These are phyloP conservation scores for Tarenaya hassleriana DNA, from an alignment of 345 rosid genomes.

Conservation along the genomic window DNA sequence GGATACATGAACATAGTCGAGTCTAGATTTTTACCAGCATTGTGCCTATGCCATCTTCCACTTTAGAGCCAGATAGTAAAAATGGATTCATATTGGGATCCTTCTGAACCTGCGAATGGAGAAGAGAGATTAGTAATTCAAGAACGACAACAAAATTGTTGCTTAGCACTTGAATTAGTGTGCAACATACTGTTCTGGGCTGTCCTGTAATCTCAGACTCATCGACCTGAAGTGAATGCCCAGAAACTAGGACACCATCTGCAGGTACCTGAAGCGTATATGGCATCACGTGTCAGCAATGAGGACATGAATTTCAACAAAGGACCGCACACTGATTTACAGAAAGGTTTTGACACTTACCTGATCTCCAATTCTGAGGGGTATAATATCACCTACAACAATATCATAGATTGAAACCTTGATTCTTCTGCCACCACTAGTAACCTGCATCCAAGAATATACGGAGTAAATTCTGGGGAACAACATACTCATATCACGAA, in stretches of 20 bases:
- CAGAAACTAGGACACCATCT: conserved; percentile 64
- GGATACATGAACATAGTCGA: too few species aligned
- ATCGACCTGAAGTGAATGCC: conserved; percentile 71
- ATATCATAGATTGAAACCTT: conserved; percentile 59
- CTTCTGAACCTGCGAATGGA: conserved; percentile 52
- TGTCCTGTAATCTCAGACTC: conserved; percentile 89
- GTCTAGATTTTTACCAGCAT: conserved; percentile 54
- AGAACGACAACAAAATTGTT: conserved; percentile 8
- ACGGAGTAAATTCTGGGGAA: background rate
- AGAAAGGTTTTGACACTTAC: conserved; percentile 30
- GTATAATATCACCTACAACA: conserved; percentile 85
- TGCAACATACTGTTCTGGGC: conserved; percentile 46
- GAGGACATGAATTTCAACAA: too few species aligned
- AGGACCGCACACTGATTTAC: background rate
- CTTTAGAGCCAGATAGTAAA: conserved; percentile 83
- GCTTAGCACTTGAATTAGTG: conserved; percentile 9
- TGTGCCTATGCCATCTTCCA: conserved; percentile 81
- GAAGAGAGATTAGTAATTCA: conserved; percentile 24
- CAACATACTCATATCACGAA: background rate
- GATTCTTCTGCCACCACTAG: conserved; percentile 57
- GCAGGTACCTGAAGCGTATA: conserved; percentile 60
- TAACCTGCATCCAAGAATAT: conserved; percentile 39
- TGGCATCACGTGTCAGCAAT: too few species aligned
- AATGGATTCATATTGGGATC: conserved; percentile 54
- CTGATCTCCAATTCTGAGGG: conserved; percentile 80